Base-by-base conservation (phyloP, 192 early-diverging fungal species). In the Geranomyces variabilis region DNA sequence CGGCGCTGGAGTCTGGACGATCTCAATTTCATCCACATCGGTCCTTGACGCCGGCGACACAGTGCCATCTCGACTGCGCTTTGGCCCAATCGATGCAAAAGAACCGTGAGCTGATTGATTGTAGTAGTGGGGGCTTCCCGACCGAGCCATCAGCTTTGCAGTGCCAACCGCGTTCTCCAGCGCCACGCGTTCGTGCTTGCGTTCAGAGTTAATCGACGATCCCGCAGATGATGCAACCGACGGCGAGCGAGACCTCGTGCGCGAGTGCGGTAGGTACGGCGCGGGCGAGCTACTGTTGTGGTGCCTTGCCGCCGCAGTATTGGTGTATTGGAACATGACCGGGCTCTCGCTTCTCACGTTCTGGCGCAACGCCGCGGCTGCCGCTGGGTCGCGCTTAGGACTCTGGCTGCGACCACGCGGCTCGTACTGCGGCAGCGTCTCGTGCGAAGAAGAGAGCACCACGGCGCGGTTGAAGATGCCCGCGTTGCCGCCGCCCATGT, bases 261-360 rank as follows among this genome's bases (percentile, higher is more conserved):
- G 58, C 5, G 58, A 8, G 58, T 60, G 58, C 29, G 58, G 58
- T 3, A 60, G 29, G 31, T 60, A 31, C 28, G 24, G 58, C 19
- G 51, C 19, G 36, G 36, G 36, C 36, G 36, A 41, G 10, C 36
- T 7, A 41, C 36, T 41, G 36, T 10, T 10, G 5, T 41, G 36
- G 36, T 41, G 36, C 36, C 36, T 3, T 17, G 51, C 51, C 51
- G n/a, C 51, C n/a, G 24, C 51, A 15, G 4, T 53, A 26, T 53
- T 53, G n/a, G 63, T 64, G 43, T 64, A 64, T 36, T 64, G 41
- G 41, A 64, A 64, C 41, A 29, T 21, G 22, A 64, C 43, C 6
- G 63, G 63, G 21, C 41, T 41, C 36, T 41, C 36, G 36, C 36
- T 41, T 41, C 36, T 41, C 36, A 41, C 10, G 19, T n/a, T n/a